A percentile compares a stretch with the other conserved stretches of the same genome.
Evolutionary conservation across 257 asterid species (phyloP).

Genomic region (Lycium barbarum): DNA sequence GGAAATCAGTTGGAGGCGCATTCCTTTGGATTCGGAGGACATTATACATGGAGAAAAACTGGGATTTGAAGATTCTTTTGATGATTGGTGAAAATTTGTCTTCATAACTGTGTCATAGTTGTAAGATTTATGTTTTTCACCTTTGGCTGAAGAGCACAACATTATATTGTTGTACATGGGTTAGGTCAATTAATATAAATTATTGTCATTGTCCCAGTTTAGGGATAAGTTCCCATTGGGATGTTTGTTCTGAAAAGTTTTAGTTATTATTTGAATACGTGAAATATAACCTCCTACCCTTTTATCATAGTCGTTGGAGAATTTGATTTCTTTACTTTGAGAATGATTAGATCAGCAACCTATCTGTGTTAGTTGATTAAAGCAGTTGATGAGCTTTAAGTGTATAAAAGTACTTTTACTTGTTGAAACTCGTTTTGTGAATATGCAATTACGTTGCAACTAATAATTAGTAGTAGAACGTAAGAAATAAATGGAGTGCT

Average conservation of each 20-base stretch:
- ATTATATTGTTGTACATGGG: slow-evolving; percentile 20
- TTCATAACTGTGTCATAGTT: not conserved
- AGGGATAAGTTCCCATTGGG: not conserved
- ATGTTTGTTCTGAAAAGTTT: not conserved
- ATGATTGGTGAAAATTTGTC: not conserved
- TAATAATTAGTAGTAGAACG: not conserved
- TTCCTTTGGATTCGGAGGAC: not conserved
- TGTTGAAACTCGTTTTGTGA: not conserved
- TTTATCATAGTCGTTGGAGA: no score
- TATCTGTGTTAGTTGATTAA: not conserved
- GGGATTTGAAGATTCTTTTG: slow-evolving; percentile 23
- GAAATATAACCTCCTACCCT: no score
- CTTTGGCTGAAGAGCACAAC: slow-evolving; percentile 6
- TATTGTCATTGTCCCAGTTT: not conserved
- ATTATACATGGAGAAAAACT: slow-evolving; percentile 17
- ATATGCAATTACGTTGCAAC: not conserved
- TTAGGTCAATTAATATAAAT: slow-evolving; percentile 11
- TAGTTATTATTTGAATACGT: not conserved
- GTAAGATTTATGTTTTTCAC: slow-evolving; percentile 8
- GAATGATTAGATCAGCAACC: not conserved
- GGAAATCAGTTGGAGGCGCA: slow-evolving; percentile 28
- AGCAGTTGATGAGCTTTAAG: not conserved
- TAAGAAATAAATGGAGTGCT: not conserved
- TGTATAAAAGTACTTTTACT: not conserved
- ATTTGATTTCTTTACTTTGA: not conserved